phyloP scores from a whole-genome alignment of 495 filamentous ascomycete genomes.

The Evansstolkia leycettana region DNA sequence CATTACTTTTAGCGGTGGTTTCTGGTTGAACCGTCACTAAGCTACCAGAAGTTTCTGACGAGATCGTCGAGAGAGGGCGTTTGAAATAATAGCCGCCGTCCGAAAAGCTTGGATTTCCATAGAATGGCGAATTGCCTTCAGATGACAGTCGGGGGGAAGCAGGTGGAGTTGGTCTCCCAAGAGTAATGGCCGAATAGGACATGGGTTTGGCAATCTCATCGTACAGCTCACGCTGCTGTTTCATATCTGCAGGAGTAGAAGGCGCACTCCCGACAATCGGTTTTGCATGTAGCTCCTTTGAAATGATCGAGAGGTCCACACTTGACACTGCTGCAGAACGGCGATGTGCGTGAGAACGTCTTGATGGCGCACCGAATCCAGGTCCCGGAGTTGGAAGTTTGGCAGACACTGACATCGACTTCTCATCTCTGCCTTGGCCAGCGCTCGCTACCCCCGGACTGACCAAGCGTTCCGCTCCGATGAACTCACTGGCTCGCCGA shows the following conservation, averaged over 20 bases:
- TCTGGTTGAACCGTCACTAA: slow-evolving; percentile 37
- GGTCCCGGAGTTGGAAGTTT: slow-evolving; percentile 35
- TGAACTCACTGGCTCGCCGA: slow-evolving; percentile 66
- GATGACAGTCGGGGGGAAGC: slow-evolving; percentile 23
- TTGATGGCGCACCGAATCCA: slow-evolving; percentile 33
- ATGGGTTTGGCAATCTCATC: slow-evolving; percentile 22
- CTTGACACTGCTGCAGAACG: slow-evolving; percentile 81
- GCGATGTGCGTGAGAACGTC: slow-evolving; percentile 69
- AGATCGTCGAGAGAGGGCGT: slow-evolving; percentile 60
- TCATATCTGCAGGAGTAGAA: slow-evolving; percentile 45
- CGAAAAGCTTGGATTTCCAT: slow-evolving; percentile 30
- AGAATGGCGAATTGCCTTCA: slow-evolving; percentile 22
- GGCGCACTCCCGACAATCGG: slow-evolving; percentile 53
- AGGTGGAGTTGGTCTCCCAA: slow-evolving; percentile 21
- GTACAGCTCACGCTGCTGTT: slow-evolving; percentile 12
- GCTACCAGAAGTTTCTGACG: slow-evolving; percentile 61
- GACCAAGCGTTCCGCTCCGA: slow-evolving; percentile 56
- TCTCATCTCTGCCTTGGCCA: slow-evolving; percentile 51
- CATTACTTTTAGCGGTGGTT: slow-evolving; percentile 19
- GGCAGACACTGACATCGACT: slow-evolving; percentile 29
- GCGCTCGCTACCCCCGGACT: slow-evolving; percentile 45
- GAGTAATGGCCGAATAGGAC: slow-evolving; percentile 22
- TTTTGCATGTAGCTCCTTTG: slow-evolving; percentile 39
- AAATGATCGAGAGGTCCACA: slow-evolving; percentile 64
- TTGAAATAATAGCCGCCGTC: slow-evolving; percentile 54